Base-by-base conservation (phyloP, 768 basidiomycete genomes). In the Lenzites betulinus region DNA sequence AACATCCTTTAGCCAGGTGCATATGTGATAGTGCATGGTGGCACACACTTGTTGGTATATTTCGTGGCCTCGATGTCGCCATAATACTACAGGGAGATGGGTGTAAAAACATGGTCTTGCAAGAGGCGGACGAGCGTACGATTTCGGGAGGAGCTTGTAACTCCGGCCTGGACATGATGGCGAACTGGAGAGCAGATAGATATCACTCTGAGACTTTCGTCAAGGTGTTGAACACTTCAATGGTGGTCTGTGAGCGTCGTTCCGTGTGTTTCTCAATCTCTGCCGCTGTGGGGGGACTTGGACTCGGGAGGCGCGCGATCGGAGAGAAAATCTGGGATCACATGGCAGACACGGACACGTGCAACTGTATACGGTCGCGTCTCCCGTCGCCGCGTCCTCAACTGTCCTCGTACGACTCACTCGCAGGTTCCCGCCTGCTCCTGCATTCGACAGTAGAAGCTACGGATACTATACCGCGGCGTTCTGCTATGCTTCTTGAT, bases 11-110 rank as follows among this genome's bases (percentile, higher is more conserved):
- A 49, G 47, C 51, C 58, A 15, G 58, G 23, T 44, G 38, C 26
- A 33, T 23, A 18, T 44, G 13, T 8, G 11, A 26, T 20, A 3
- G 57, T 16, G 25, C 23, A 42, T 39, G 18, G 33, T 38, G 12
- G 20, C n/a, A 58, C 60, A 49, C 69, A 95, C 95, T 96, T 98
- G 79, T 86, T 84, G 0, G 97, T 98, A 73, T 99, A 99, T 78
- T 99, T 99, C 73, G 87, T 87, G 22, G 97, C 95, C 74, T 98
- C 96, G 8, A 79, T 76, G 72, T 98, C 97, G 54, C 93, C 95
- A 83, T 99, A 99, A 73, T 96, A 98, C 96, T 98, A 65, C 56
- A 55, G 12, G 15, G 28, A 15, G 23, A 44, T 48, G 59, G 18
- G 50, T 30, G 20, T 49, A 44, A 26, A 30, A 33, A 30, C 48